A percentile compares a stretch with the other conserved stretches of the same genome.
phyloP scores from a whole-genome alignment of 129 eudicot genomes.

The carrot (Daucus carota) region DH1_v3.0 NC_030388.2:30785001-30785500 shows the following conservation, averaged over 20 bases:
- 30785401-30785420: neutral
- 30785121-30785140: constrained; percentile 86
- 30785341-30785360: neutral
- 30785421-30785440: neutral
- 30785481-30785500: constrained; percentile 78
- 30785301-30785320: neutral
- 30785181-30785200: constrained; percentile 65
- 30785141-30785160: constrained; percentile 94
- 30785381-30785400: neutral
- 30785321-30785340: neutral
- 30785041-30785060: neutral
- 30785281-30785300: neutral
- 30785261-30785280: constrained; percentile 53
- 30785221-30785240: constrained; percentile 92
- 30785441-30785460: constrained; percentile 77
- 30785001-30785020: constrained; percentile 1
- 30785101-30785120: constrained; percentile 72
- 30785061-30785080: constrained; percentile 62
- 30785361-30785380: neutral
- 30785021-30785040: neutral
- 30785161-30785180: constrained; percentile 84
- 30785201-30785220: constrained; percentile 71
- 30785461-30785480: constrained; percentile 93
- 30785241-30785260: constrained; percentile 85
- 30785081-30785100: constrained; percentile 99